Evolutionary conservation across 1,284 basidiomycete genomes (phyloP).

Genomic region (Sutorius eximius): DNA sequence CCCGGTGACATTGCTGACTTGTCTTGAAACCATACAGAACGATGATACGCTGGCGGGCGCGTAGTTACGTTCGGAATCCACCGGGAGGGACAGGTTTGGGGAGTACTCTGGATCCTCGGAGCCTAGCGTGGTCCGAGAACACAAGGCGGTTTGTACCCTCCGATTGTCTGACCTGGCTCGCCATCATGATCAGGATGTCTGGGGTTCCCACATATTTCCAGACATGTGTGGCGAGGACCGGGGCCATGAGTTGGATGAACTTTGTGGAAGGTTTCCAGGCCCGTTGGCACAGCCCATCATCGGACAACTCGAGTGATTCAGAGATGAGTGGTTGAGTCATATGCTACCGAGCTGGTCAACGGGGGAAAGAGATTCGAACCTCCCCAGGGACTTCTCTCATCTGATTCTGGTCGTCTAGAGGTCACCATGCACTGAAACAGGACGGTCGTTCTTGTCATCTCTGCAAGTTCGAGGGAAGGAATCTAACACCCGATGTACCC

Average conservation of each 20-base stretch:
- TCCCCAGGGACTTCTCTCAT: background rate
- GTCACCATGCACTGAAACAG: constrained; percentile 8
- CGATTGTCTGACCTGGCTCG: background rate
- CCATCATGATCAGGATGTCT: background rate
- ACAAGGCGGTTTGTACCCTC: background rate
- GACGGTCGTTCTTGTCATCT: background rate
- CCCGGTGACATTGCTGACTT: background rate
- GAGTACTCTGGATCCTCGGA: background rate
- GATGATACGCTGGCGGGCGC: constrained; percentile 1
- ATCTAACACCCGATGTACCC: constrained; percentile 11
- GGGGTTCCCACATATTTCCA: background rate
- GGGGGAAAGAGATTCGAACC: too few relatives aligned
- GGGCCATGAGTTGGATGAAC: background rate
- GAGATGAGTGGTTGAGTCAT: background rate
- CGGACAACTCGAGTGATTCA: background rate
- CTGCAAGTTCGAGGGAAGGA: constrained; percentile 1
- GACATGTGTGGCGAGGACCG: background rate
- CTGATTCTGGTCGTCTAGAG: background rate
- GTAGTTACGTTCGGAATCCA: constrained; percentile 4
- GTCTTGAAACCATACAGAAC: constrained; percentile 16
- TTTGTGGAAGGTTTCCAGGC: background rate
- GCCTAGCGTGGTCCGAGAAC: background rate
- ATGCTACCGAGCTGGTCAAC: background rate
- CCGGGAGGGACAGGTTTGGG: background rate
- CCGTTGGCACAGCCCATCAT: background rate